Evolutionary conservation across 2,329 filamentous ascomycete genomes (phyloP), one percentile per base, ranked within the genome.

Genomic region (Alternaria arbusti): DNA sequence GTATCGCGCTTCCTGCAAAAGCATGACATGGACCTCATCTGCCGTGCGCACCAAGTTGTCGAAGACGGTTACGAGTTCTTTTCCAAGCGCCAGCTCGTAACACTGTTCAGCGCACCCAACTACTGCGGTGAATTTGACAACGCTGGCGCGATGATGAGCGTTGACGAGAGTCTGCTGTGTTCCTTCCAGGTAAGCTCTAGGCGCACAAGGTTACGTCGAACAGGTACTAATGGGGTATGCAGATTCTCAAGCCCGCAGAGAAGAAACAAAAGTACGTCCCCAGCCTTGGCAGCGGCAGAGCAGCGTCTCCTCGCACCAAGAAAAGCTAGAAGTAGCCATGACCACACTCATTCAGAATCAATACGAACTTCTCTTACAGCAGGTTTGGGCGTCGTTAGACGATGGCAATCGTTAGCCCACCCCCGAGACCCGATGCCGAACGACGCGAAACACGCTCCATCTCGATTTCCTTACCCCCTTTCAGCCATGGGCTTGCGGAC

Each of bases 261-360:
- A 99, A 99, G 91, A 99, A 99, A 91, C 95, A 97, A 93, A 98
- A 98, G 94, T 98, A 97, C 87, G 94, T 96, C 81, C 88, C 89
- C 85, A 86, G 86, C 85, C 86, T 91, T 83, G 89, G 88, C 84
- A 87, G 87, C 84, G 86, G 88, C 85, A 87, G 86, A 85, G 87
- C 88, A 82, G 85, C 87, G 83, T 90, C 88, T 87, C 86, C 89
- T 86, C 87, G 89, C 82, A 86, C 87, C 85, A 92, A 90, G 83
- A 86, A 87, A 82, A 89, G 67, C 57, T 72, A 88, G 84, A 90
- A 90, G 85, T 87, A 73, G 69, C 88, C 76, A 75, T 87, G 44
- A 62, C 62, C 61, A 57, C 50, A 56, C 61, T 71, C 55, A 65
- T 62, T 67, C 57, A 90, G 71, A 78, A 74, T 67, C 68, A 67